Base-by-base conservation (phyloP, 129 eudicot genomes). In the Centaurea solstitialis region DNA sequence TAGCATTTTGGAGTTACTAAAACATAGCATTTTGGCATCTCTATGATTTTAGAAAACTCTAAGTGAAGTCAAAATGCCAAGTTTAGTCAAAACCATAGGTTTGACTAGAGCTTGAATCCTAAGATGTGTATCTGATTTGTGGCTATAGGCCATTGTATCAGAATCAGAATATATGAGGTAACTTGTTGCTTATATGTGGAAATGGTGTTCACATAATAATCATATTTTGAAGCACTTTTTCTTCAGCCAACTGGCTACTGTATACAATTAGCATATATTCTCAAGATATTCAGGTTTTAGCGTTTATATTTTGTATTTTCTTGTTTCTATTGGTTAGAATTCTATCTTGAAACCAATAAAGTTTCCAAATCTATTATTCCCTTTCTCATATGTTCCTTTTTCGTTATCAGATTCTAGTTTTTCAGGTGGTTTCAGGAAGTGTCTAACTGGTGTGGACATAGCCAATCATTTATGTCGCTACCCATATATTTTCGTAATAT, bases 131-230 rank as follows among this genome's bases (percentile, higher is more conserved):
- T n/a, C 21, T 9, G 21, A 28, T n/a, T 66, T 81, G 79, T 67
- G 41, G 70, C 59, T 67, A 47, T 47, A 38, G 43, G 73, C 72
- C 73, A 72, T 74, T 65, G 41, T 6, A 82, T 70, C 67, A 82
- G 85, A 82, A 82, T 70, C 67, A 82, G 81, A 82, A 82, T 82
- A 70, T 70, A 82, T 82, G 78, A 82, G 81, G 82, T 70, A 82
- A 82, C 35, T 59, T 76, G 13, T 76, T 40, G 68, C 20, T 70
- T 28, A 26, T 69, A 82, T 82, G 86, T 76, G 77, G 86, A 82
- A 82, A 76, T 70, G 73, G 80, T 76, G 86, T 82, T 82, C 78
- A 82, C 86, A 82, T 82, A 71, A 28, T 82, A 76, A 76, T 82
- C 78, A 61, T 41, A 24, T 76, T 26, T 72, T 67, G 68, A 73